Percentiles rank a stretch among this genome's conserved stretches.
Conservation (phyloP, 306 rosid species). For the Quercus parvula region DNA sequence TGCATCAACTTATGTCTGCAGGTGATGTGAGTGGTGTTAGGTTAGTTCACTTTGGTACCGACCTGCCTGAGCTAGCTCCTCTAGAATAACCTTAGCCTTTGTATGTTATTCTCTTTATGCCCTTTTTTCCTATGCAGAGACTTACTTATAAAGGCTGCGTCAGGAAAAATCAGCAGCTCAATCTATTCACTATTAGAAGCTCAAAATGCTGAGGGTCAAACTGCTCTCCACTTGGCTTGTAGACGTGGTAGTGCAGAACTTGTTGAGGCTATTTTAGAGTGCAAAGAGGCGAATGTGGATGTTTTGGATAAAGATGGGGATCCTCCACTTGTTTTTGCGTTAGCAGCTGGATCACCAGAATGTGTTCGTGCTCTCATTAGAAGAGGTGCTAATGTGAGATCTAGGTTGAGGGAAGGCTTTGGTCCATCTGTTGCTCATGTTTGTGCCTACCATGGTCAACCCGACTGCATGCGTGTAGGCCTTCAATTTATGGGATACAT, state of each 20-base stretch:
- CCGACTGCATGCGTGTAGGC: conserved; percentile 98
- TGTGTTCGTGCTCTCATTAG: conserved; percentile 74
- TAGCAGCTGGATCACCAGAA: conserved; percentile 97
- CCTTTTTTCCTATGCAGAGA: conserved; percentile 49
- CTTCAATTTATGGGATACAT: conserved; percentile 22
- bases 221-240: conserved; percentile 97
- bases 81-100: conserved; percentile 8
- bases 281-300: conserved; percentile 81
- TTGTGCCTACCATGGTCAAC: conserved; percentile 98
- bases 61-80: conserved; percentile 21
- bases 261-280: conserved; percentile 83
- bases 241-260: conserved; percentile 87
- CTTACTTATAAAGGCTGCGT: conserved; percentile 67
- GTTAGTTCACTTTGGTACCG: conserved; percentile 40
- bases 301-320: conserved; percentile 94
- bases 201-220: conserved; percentile 91
- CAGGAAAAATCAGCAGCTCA: conserved; percentile 50
- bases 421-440: conserved; percentile 98
- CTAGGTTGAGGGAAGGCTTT: conserved; percentile 81
- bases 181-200: conserved; percentile 72
- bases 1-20: conserved; percentile 84
- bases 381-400: conserved; percentile 83
- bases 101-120: conserved; percentile 17
- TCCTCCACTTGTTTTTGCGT: conserved; percentile 96
- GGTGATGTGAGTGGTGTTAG: conserved; percentile 84